Conservation (phyloP, 768 basidiomycete genomes). For the Leccinum arenicola region DNA sequence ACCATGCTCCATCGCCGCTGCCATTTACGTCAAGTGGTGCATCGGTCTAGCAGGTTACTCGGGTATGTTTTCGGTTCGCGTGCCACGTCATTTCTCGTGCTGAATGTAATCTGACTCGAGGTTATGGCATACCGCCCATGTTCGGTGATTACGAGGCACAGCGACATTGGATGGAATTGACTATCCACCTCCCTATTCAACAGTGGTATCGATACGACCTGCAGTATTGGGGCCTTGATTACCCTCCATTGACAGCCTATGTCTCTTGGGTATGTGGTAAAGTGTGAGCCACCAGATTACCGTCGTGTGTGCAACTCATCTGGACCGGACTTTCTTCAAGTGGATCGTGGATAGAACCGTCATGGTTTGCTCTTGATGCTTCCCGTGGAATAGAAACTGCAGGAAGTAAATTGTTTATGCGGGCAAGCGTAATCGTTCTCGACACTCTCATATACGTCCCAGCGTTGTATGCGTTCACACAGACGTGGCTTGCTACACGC, state of each 20-base stretch:
- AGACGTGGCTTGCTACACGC: conserved; percentile 62
- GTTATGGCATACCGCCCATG: conserved; percentile 72
- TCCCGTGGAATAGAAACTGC: conserved; percentile 74
- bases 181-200: conserved; percentile 65
- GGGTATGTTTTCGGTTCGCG: conserved; percentile 45
- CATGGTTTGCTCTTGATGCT: conserved; percentile 68
- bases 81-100: background rate
- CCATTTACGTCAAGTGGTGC: conserved; percentile 61
- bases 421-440: conserved; percentile 63
- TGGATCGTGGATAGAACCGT: conserved; percentile 46
- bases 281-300: conserved; percentile 48
- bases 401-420: conserved; percentile 75
- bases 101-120: conserved; percentile 33
- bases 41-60: conserved; percentile 80
- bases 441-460: conserved; percentile 77
- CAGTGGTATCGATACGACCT: conserved; percentile 90
- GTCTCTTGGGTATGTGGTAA: conserved; percentile 80
- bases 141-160: conserved; percentile 94
- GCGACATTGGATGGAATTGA: conserved; percentile 94
- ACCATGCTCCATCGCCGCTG: conserved; percentile 50
- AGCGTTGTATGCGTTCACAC: conserved; percentile 64
- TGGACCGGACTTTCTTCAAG: conserved; percentile 27
- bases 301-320: conserved; percentile 3
- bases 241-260: conserved; percentile 92
- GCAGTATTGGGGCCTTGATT: conserved; percentile 93